Conservation (phyloP, 148 eudicot species). For the Amaranthus palmeri region DNA sequence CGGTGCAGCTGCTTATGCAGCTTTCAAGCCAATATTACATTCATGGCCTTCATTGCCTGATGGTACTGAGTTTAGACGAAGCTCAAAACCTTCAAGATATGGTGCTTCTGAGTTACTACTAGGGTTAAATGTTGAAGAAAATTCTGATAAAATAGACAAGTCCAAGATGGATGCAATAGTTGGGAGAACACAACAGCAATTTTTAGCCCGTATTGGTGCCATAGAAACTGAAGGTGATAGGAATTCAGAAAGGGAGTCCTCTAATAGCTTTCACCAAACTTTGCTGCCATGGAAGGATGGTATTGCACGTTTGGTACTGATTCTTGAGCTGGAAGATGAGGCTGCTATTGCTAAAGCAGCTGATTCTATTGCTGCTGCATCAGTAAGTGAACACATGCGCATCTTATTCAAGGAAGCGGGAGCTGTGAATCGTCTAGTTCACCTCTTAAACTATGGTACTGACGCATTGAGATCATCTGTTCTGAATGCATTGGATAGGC, state of each 20-base stretch:
- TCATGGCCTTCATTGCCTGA: slow-evolving; percentile 85
- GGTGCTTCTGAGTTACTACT: slow-evolving; percentile 73
- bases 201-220: slow-evolving; percentile 81
- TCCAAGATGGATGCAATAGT: slow-evolving; percentile 59
- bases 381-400: slow-evolving; percentile 58
- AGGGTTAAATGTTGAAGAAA: slow-evolving; percentile 56
- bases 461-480: slow-evolving; percentile 47
- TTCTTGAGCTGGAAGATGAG: slow-evolving; percentile 83
- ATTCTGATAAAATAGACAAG: slow-evolving; percentile 45
- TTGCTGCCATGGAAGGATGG: slow-evolving; percentile 77
- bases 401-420: slow-evolving; percentile 77
- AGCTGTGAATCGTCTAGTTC: slow-evolving; percentile 51
- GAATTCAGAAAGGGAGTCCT: slow-evolving; percentile 24
- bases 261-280: slow-evolving; percentile 39
- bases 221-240: slow-evolving; percentile 57
- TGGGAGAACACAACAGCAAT: slow-evolving; percentile 70
- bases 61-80: slow-evolving; percentile 61
- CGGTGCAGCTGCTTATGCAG: slow-evolving; percentile 70
- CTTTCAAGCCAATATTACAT: slow-evolving; percentile 58
- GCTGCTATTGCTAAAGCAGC: slow-evolving; percentile 66
- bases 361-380: slow-evolving; percentile 64
- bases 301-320: slow-evolving; percentile 77
- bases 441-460: slow-evolving; percentile 42
- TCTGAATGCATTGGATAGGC: slow-evolving; percentile 60
- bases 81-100: slow-evolving; percentile 53